These are phyloP conservation scores for Quercus bicolor DNA, from an alignment of 306 rosid genomes.

Conservation along the genomic window DNA sequence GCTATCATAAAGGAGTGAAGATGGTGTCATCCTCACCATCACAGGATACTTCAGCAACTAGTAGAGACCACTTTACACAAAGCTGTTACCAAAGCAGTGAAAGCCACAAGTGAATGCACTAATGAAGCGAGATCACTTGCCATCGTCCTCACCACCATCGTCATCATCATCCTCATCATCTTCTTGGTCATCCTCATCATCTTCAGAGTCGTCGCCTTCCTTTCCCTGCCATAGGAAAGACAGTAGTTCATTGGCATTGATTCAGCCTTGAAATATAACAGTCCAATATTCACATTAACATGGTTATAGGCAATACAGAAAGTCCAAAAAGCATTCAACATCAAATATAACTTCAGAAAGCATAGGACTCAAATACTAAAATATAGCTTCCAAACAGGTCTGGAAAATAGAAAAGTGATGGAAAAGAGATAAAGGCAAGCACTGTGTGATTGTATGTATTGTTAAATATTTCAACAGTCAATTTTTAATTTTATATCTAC, in stretches of 20 bases:
- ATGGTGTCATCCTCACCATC: slow-evolving; percentile 30
- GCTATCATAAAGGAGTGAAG: slow-evolving; percentile 24
- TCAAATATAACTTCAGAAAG: background rate
- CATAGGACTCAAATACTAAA: background rate
- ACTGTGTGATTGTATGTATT: background rate
- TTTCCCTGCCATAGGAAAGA: slow-evolving; percentile 42
- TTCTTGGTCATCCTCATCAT: slow-evolving; percentile 51
- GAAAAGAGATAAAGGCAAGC: background rate
- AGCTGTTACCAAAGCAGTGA: slow-evolving; percentile 36
- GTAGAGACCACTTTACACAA: slow-evolving; percentile 45
- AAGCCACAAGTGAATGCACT: slow-evolving; percentile 20
- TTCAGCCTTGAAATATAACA: background rate
- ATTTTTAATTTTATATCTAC: too few relatives aligned
- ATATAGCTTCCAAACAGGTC: background rate
- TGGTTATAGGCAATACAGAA: background rate
- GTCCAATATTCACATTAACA: background rate
- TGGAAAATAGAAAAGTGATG: background rate
- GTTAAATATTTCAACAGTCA: too few relatives aligned
- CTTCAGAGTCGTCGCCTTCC: slow-evolving; percentile 62
- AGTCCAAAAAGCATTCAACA: background rate
- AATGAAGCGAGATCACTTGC: slow-evolving; percentile 38
- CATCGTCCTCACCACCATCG: slow-evolving; percentile 48
- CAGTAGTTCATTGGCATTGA: background rate
- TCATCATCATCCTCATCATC: slow-evolving; percentile 57
- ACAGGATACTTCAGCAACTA: slow-evolving; percentile 22